Conservation (phyloP, 2,329 filamentous ascomycete genomes). For the Ampelomyces quisqualis region DNA sequence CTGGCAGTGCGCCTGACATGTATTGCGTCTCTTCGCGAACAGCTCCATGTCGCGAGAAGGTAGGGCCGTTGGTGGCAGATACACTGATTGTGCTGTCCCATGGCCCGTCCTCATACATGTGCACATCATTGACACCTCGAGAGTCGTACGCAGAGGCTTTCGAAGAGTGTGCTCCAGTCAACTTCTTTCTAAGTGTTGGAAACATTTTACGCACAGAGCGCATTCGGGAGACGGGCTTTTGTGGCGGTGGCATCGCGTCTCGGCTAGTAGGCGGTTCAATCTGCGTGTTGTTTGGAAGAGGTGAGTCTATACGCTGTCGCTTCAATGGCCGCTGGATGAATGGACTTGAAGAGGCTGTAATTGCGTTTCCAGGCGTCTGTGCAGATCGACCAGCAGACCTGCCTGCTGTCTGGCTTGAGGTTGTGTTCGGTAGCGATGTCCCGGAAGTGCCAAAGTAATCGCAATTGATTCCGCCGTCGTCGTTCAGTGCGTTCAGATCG, state of each 20-base stretch:
- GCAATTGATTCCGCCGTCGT: constrained; percentile 9
- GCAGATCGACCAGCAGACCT: constrained; percentile 27
- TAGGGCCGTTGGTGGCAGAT: neutral
- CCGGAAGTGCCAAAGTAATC: constrained; percentile 1
- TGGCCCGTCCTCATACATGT: constrained; percentile 16
- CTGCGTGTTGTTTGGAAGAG: constrained; percentile 20
- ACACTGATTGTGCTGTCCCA: constrained; percentile 6
- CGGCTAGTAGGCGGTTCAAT: constrained; percentile 23
- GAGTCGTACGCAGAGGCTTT: constrained; percentile 1
- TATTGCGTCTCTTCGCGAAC: constrained; percentile 12
- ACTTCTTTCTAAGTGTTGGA: constrained; percentile 26
- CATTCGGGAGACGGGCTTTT: constrained; percentile 29
- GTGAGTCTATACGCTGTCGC: constrained; percentile 37
- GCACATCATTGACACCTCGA: constrained; percentile 4
- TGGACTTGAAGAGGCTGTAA: constrained; percentile 8
- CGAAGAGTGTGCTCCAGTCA: constrained; percentile 12
- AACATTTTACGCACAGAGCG: constrained; percentile 30
- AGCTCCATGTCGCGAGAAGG: constrained; percentile 2
- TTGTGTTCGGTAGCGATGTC: constrained; percentile 12
- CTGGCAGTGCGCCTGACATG: constrained; percentile 32
- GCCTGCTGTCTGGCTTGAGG: constrained; percentile 29
- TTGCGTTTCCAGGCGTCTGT: constrained; percentile 12
- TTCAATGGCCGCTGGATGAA: constrained; percentile 28
- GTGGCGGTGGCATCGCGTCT: constrained; percentile 45
- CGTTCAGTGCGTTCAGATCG: constrained; percentile 10